Percentiles rank a stretch among this genome's conserved stretches.
phyloP scores from a whole-genome alignment of 768 basidiomycete species.

The Tephrocybe sp. region DNA sequence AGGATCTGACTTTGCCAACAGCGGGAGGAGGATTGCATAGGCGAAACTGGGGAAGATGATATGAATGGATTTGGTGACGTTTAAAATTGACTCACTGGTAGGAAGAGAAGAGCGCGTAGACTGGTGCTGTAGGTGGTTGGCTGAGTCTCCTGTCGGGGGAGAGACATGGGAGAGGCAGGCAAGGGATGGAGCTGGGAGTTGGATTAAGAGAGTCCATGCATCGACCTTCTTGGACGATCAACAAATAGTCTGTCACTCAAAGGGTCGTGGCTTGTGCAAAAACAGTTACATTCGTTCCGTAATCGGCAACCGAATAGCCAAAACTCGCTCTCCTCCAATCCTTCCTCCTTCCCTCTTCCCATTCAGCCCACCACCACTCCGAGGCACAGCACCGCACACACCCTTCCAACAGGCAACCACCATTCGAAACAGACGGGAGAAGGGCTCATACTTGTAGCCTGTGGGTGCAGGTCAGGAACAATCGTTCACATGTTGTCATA shows the following conservation, averaged over 20 bases:
- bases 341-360: background rate
- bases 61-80: background rate
- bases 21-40: slow-evolving; percentile 69
- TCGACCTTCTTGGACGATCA: slow-evolving; percentile 16
- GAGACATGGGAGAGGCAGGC: slow-evolving; percentile 14
- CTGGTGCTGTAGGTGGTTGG: slow-evolving; percentile 26
- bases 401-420: background rate
- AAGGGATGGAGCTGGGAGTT: slow-evolving; percentile 4
- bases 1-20: slow-evolving; percentile 66
- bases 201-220: slow-evolving; percentile 5
- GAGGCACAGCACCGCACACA: background rate
- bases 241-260: slow-evolving; percentile 18
- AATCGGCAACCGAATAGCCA: slow-evolving; percentile 15
- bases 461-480: slow-evolving; percentile 4
- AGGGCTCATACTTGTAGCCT: background rate
- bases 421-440: background rate
- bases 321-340: background rate
- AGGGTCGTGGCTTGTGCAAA: slow-evolving; percentile 2
- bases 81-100: slow-evolving; percentile 36
- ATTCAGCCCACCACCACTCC: background rate
- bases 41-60: slow-evolving; percentile 37
- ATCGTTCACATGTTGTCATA: background rate
- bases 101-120: slow-evolving; percentile 31
- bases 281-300: slow-evolving; percentile 6
- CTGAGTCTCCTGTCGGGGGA: slow-evolving; percentile 20